A percentile compares a stretch with the other conserved stretches of the same genome.
These are phyloP conservation scores for Brettanomyces sp. DNA, from an alignment of 805 yeast genomes.

Conservation along the genomic window DNA sequence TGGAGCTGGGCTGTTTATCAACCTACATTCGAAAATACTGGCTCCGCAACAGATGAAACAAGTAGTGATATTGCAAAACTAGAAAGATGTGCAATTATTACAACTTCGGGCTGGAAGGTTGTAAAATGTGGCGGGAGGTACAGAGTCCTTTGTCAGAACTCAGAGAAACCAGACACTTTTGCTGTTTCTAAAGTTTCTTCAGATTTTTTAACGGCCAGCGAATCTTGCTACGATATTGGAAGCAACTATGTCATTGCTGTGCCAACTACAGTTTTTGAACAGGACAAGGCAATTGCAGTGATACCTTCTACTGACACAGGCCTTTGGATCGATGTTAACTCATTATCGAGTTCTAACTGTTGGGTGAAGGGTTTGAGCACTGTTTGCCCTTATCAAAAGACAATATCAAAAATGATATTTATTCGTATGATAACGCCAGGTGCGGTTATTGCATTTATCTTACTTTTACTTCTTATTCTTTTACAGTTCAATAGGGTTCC, in stretches of 20 bases:
- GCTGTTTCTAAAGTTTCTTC: conserved; percentile 22
- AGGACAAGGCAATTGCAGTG: conserved; percentile 17
- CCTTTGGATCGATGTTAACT: conserved; percentile 78
- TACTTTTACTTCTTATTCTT: conserved; percentile 41
- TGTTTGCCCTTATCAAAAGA: conserved; percentile 64
- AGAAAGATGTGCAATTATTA: conserved; percentile 32
- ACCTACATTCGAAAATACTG: conserved; percentile 28
- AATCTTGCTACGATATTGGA: conserved; percentile 16
- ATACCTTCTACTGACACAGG: conserved; percentile 24
- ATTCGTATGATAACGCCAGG: conserved; percentile 60
- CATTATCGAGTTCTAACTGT: conserved; percentile 62
- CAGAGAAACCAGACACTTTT: conserved; percentile 34
- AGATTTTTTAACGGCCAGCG: conserved; percentile 37
- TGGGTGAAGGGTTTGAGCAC: conserved; percentile 87
- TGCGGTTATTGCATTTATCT: conserved; percentile 43
- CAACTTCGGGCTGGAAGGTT: conserved; percentile 50
- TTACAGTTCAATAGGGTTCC: conserved; percentile 58
- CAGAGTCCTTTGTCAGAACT: conserved; percentile 47
- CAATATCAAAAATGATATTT: conserved; percentile 45
- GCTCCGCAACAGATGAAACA: conserved; percentile 1
- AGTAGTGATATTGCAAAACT: conserved; percentile 3
- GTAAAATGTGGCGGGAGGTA: conserved; percentile 53
- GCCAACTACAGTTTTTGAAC: conserved; percentile 45
- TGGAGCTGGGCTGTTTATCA: conserved; percentile 74
- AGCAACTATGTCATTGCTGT: conserved; percentile 29